Conservation (phyloP, 2,329 filamentous ascomycete genomes). For the Colletotrichum phormii region DNA sequence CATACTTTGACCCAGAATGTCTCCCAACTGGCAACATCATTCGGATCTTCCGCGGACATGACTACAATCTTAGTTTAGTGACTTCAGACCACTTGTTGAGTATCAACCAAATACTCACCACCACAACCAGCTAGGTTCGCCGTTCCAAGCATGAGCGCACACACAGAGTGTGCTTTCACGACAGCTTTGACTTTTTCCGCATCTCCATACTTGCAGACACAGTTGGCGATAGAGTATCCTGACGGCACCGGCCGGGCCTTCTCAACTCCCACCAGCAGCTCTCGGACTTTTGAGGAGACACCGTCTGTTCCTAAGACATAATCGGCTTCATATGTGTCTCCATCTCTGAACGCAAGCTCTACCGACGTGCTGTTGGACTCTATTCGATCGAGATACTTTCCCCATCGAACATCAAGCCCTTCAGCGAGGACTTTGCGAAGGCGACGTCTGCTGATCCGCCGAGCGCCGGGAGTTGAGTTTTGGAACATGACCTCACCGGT, state of each 20-base stretch:
- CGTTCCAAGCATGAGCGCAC: constrained; percentile 45
- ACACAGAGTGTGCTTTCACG: constrained; percentile 45
- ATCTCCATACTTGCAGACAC: constrained; percentile 42
- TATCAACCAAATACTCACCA: constrained; percentile 40
- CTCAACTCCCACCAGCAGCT: constrained; percentile 44
- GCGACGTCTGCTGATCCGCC: constrained; percentile 49
- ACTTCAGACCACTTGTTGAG: neutral
- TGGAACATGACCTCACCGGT: constrained; percentile 51
- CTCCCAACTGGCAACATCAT: constrained; percentile 45
- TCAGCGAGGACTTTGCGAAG: constrained; percentile 47
- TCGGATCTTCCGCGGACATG: constrained; percentile 40
- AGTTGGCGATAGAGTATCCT: constrained; percentile 46
- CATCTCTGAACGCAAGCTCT: constrained; percentile 43
- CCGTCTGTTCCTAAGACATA: constrained; percentile 50
- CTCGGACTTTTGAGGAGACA: constrained; percentile 43
- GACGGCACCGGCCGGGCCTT: constrained; percentile 39
- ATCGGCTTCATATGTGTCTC: constrained; percentile 39
- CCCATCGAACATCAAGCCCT: constrained; percentile 48
- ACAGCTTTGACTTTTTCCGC: constrained; percentile 42
- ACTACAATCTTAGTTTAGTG: constrained; percentile 33
- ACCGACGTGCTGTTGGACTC: constrained; percentile 28
- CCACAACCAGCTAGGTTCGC: constrained; percentile 44
- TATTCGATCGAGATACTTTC: constrained; percentile 36
- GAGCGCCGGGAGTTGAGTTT: constrained; percentile 45
- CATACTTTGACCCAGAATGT: constrained; percentile 51